Evolutionary conservation across 768 basidiomycete genomes (phyloP), one percentile per base, ranked within the genome.

Genomic region (Rhodotorula kratochvilovae): DNA sequence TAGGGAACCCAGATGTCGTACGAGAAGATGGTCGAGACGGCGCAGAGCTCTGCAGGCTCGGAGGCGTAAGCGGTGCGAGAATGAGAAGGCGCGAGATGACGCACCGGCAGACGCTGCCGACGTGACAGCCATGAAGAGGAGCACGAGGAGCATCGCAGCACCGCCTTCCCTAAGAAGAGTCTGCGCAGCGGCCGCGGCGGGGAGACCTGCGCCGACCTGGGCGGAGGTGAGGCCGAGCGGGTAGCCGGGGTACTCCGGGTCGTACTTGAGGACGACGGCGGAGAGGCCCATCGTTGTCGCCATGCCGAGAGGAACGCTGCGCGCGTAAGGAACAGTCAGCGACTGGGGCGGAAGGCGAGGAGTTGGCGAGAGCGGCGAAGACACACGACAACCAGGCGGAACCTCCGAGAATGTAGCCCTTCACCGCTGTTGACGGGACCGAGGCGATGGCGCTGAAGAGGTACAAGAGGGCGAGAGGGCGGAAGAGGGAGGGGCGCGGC

Each of bases 351-450:
- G 27, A 23, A 12, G 45, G 45, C 25, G 6, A 46, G 19, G 64
- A n/a, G 68, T 31, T 39, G 43, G 11, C 0, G 45, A 43, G 51
- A 65, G 25, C 23, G 25, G 27, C 19, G 75, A 78, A 27, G 13
- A 42, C 69, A 19, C 2, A 0, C 91, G 91, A 69, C 77, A 94
- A 85, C 93, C 94, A 96, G 5, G 91, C 90, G 11, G 92, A 79
- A 5, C 93, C 93, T 54, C 93, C 94, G 12, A 92, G 84, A 7
- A 94, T 82, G 81, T 91, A 97, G 0, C 90, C 93, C 80, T 92
- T 93, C 67, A 95, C 92, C 27, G 89, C 89, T 27, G 86, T 88
- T 2, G 86, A 87, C 0, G 92, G 92, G 29, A 87, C 82, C 69
- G 87, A 89, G 1, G 94, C 94, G 77, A 96, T 92, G 2, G 92